These are phyloP conservation scores for Trametopsis cervina DNA, from an alignment of 768 basidiomycete genomes.

Conservation along the genomic window DNA sequence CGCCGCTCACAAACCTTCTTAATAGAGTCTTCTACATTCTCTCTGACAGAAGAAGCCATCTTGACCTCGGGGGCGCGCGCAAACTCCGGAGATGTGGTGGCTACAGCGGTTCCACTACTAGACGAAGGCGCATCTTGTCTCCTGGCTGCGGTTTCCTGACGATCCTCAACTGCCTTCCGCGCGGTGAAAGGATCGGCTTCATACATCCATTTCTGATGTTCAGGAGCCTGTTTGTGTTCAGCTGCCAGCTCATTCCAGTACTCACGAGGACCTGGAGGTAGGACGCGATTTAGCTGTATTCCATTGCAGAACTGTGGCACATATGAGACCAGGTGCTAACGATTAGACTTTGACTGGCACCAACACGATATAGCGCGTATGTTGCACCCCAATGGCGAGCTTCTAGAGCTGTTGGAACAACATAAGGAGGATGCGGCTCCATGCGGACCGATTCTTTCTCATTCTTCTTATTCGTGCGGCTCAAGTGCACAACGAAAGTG, in stretches of 20 bases:
- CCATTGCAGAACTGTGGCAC: constrained; percentile 60
- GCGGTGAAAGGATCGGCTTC: constrained; percentile 82
- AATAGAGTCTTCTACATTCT: constrained; percentile 74
- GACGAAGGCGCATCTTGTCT: constrained; percentile 31
- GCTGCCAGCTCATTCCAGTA: constrained; percentile 77
- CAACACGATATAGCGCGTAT: constrained; percentile 80
- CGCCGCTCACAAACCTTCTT: constrained; percentile 47
- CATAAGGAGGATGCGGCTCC: constrained; percentile 66
- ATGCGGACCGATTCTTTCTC: constrained; percentile 64
- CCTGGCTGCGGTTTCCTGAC: constrained; percentile 52
- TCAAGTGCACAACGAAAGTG: constrained; percentile 65
- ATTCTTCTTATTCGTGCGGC: constrained; percentile 61
- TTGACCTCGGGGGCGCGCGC: constrained; percentile 63
- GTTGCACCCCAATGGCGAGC: constrained; percentile 91
- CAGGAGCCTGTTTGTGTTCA: constrained; percentile 61
- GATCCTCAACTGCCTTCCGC: constrained; percentile 53
- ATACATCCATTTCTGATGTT: constrained; percentile 82
- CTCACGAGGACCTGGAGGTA: constrained; percentile 80
- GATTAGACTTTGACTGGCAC: constrained; percentile 27
- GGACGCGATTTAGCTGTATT: constrained; percentile 62
- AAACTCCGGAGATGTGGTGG: constrained; percentile 31
- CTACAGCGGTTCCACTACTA: constrained; percentile 8
- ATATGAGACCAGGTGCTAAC: too few species aligned
- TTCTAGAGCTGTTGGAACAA: constrained; percentile 62
- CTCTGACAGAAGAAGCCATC: constrained; percentile 73